phyloP scores from a whole-genome alignment of 306 rosid genomes.

The Quercus variabilis region DNA sequence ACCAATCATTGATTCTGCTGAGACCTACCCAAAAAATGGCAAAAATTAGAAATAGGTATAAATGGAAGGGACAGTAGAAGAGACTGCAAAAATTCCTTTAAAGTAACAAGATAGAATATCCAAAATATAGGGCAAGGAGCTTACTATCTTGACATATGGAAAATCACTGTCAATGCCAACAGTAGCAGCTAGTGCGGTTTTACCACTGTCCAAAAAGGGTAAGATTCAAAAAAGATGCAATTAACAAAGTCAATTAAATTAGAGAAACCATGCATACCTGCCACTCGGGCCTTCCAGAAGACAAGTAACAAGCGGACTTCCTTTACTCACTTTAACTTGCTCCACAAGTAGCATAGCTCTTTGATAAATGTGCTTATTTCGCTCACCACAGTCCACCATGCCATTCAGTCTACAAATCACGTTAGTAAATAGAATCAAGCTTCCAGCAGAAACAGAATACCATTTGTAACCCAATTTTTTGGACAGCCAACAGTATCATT shows the following conservation, averaged over 20 bases:
- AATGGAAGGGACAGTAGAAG: background rate
- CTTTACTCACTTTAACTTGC: constrained; percentile 93
- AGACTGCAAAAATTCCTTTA: constrained; percentile 6
- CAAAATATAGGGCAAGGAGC: constrained; percentile 26
- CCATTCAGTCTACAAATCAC: constrained; percentile 67
- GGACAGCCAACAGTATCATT: background rate
- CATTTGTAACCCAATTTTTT: background rate
- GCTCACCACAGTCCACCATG: constrained; percentile 86
- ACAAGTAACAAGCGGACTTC: constrained; percentile 91
- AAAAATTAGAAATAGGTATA: constrained; percentile 14
- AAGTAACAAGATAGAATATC: background rate
- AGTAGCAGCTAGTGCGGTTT: constrained; percentile 91
- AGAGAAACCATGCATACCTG: constrained; percentile 50
- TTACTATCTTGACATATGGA: constrained; percentile 96
- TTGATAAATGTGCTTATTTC: constrained; percentile 75
- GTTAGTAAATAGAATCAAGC: background rate
- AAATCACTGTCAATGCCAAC: constrained; percentile 97
- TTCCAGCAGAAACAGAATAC: background rate
- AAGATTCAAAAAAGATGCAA: constrained; percentile 30
- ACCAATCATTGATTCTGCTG: constrained; percentile 94
- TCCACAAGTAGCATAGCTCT: constrained; percentile 85
- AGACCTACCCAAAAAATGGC: constrained; percentile 49
- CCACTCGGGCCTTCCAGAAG: constrained; percentile 96
- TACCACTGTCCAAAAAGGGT: constrained; percentile 69
- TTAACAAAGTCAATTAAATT: constrained; percentile 14